These are phyloP conservation scores for Solanum pinnatisectum DNA, from an alignment of 257 asterid genomes.

Conservation along the genomic window DNA sequence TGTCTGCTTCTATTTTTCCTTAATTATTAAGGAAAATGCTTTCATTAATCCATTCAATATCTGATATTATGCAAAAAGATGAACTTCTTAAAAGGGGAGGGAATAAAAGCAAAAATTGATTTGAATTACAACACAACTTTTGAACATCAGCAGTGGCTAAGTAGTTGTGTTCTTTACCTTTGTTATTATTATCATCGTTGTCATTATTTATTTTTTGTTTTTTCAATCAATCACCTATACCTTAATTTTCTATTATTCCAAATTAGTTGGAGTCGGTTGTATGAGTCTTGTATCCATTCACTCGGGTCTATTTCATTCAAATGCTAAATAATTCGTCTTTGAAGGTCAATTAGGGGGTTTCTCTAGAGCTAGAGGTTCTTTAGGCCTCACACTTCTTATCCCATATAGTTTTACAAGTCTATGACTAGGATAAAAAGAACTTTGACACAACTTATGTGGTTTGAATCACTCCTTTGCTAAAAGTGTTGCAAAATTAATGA, in stretches of 20 bases:
- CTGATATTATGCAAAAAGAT: background rate
- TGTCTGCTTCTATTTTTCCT: background rate
- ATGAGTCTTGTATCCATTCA: background rate
- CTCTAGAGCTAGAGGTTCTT: background rate
- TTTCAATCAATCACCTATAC: background rate
- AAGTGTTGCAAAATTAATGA: background rate
- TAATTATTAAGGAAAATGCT: background rate
- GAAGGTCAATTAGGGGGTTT: background rate
- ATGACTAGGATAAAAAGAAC: background rate
- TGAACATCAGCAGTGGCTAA: background rate
- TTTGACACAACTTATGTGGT: background rate
- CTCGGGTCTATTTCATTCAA: background rate
- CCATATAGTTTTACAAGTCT: background rate
- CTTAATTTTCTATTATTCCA: background rate
- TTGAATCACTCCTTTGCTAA: background rate
- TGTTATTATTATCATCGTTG: background rate
- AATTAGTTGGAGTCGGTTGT: background rate
- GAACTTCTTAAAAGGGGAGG: background rate
- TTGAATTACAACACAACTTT: background rate
- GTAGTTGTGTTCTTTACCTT: background rate
- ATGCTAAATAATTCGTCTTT: background rate
- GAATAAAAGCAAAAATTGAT: background rate
- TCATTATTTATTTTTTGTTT: background rate
- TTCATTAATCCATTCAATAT: background rate
- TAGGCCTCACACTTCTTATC: background rate